Percentiles rank a stretch among this genome's conserved stretches.
phyloP scores from a whole-genome alignment of 768 basidiomycete species.

The Artomyces pyxidatus region DNA sequence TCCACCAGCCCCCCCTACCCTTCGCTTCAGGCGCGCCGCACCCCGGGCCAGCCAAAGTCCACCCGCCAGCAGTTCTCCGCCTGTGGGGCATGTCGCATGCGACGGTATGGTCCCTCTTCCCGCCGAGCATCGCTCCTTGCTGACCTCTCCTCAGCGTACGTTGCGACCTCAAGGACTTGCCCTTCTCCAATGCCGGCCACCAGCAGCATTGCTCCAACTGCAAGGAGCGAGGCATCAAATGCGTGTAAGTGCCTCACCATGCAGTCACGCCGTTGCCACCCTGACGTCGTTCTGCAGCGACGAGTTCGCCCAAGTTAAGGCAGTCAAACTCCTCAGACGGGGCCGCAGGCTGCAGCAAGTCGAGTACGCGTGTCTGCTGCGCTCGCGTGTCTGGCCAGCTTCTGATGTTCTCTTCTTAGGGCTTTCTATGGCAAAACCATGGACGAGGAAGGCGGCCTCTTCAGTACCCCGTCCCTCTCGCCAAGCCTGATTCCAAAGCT shows the following conservation, averaged over 20 bases:
- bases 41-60: conserved; percentile 53
- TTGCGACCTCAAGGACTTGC: conserved; percentile 86
- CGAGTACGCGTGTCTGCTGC: conserved; percentile 44
- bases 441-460: conserved; percentile 31
- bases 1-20: conserved; percentile 24
- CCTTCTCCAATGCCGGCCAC: conserved; percentile 35
- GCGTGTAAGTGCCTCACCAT: conserved; percentile 62
- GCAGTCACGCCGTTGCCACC: neutral
- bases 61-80: conserved; percentile 84
- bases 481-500: conserved; percentile 62
- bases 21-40: conserved; percentile 25
- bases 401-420: conserved; percentile 28
- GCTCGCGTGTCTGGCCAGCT: conserved; percentile 3
- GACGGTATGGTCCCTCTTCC: conserved; percentile 42
- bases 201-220: conserved; percentile 77
- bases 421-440: conserved; percentile 72
- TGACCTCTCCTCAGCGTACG: conserved; percentile 52
- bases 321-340: conserved; percentile 75
- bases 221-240: conserved; percentile 80
- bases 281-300: conserved; percentile 43
- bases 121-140: conserved; percentile 6
- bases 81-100: conserved; percentile 87
- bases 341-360: conserved; percentile 78
- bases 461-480: conserved; percentile 29
- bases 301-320: conserved; percentile 87